Conservation (phyloP, 352 stramenopile species). For the Aphanomyces stellatus region DNA sequence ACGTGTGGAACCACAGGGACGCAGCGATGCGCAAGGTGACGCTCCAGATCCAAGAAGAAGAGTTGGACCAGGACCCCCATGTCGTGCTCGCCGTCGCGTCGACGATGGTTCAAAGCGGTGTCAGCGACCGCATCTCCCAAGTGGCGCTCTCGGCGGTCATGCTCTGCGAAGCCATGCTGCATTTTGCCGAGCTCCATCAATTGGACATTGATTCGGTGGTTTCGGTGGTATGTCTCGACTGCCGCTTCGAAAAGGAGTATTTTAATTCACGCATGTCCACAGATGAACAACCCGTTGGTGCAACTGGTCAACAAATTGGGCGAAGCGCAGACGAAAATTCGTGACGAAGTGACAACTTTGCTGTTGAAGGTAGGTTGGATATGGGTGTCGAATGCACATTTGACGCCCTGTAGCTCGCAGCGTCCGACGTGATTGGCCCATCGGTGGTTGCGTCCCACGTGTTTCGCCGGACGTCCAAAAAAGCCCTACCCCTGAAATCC, state of each 20-base stretch:
- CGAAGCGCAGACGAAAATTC: conserved; percentile 60
- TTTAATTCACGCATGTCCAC: neutral
- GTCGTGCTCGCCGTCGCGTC: conserved; percentile 50
- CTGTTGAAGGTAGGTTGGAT: conserved; percentile 22
- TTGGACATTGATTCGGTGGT: neutral
- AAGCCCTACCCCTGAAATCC: conserved; percentile 61
- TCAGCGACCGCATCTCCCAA: conserved; percentile 62
- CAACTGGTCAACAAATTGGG: conserved; percentile 74
- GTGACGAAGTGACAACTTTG: conserved; percentile 47
- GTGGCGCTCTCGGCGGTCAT: conserved; percentile 66
- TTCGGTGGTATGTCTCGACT: neutral
- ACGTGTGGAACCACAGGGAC: conserved; percentile 79
- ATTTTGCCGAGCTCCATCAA: conserved; percentile 24
- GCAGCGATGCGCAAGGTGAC: conserved; percentile 78
- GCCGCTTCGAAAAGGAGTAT: neutral
- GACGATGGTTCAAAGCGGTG: conserved; percentile 59
- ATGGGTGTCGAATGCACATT: neutral
- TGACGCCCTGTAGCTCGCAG: conserved; percentile 26
- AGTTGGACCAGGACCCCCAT: conserved; percentile 29
- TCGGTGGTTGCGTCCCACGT: conserved; percentile 52
- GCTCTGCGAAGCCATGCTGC: conserved; percentile 50
- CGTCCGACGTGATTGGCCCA: conserved; percentile 56
- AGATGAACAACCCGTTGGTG: conserved; percentile 68
- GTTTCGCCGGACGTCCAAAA: conserved; percentile 55
- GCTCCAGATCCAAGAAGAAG: conserved; percentile 55